Base-by-base conservation (phyloP, 108 stramenopile species). In the Cyclostephanos invisitatus region DNA sequence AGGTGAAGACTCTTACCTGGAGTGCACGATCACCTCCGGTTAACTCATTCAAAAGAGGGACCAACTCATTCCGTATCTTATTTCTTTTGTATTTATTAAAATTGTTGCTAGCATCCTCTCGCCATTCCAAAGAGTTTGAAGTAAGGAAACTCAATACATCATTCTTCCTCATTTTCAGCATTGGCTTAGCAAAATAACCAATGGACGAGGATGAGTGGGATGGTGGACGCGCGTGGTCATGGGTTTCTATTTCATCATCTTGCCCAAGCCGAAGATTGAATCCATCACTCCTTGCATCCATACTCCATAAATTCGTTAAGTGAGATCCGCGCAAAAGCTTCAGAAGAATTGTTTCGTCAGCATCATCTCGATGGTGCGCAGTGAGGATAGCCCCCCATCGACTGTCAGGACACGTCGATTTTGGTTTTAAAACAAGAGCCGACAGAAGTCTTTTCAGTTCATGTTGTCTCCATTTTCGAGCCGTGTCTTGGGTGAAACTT, bases 341-440 rank as follows among this genome's bases (percentile, higher is more conserved):
- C 28, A 96, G 70, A n/a, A 93, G 57, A 29, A 93, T 62, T 2
- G 91, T 89, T 80, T 96, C 91, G 25, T 81, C 84, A 10, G 87
- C 84, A 79, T 92, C 95, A 84, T 96, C 91, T 37, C 74, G 44
- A 67, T 96, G 95, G 74, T 96, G 95, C 9, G 91, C 95, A 9
- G 92, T 92, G 10, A 96, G 72, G 36, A 95, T 87, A 1, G 87
- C 60, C 46, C 94, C 91, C 74, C 70, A 69, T 60, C 64, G 61
- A 38, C 68, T 56, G 37, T 55, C 64, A 24, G 64, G 32, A 55
- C 18, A 14, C 17, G 56, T n/a, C 21, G 32, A 2, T 71, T 62
- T 15, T 38, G 61, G 36, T 18, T 28, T 32, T 11, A n/a, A 40
- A 11, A 74, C 49, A 17, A 78, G 73, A 22, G 65, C 35, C 5